Percentiles rank a stretch among this genome's conserved stretches.
These are phyloP conservation scores for Suillus decipiens DNA, from an alignment of 768 basidiomycete genomes.

Conservation along the genomic window DNA sequence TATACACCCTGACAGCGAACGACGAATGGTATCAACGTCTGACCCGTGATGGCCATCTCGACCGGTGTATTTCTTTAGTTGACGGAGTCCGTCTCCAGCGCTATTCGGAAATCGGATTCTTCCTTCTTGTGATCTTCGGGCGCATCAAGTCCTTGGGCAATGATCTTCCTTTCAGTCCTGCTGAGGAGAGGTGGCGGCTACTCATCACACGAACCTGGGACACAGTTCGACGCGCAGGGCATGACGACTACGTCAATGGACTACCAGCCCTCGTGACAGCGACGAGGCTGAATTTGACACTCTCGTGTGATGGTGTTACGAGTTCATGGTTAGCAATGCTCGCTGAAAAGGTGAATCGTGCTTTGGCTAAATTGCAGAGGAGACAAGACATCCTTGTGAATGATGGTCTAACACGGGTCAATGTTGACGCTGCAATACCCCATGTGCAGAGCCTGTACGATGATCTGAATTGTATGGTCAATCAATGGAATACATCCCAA, in stretches of 20 bases:
- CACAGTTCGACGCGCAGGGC: accelerated
- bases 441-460: neutral
- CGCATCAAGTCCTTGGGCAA: neutral
- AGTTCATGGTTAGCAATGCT: too few species aligned
- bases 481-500: neutral
- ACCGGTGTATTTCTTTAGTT: neutral
- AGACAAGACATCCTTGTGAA: too few species aligned
- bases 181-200: neutral
- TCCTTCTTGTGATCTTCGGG: neutral
- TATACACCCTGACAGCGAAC: neutral
- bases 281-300: too few species aligned
- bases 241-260: neutral
- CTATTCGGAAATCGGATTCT: neutral
- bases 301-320: too few species aligned
- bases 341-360: too few species aligned
- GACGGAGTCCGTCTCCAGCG: too few species aligned
- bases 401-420: too few species aligned
- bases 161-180: neutral
- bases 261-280: neutral
- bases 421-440: neutral
- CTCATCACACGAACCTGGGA: neutral
- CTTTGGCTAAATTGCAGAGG: too few species aligned
- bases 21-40: neutral
- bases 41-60: neutral
- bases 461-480: neutral